These are phyloP conservation scores for Dalbergia oliveri DNA, from an alignment of 306 rosid species.

Conservation along the genomic window DNA sequence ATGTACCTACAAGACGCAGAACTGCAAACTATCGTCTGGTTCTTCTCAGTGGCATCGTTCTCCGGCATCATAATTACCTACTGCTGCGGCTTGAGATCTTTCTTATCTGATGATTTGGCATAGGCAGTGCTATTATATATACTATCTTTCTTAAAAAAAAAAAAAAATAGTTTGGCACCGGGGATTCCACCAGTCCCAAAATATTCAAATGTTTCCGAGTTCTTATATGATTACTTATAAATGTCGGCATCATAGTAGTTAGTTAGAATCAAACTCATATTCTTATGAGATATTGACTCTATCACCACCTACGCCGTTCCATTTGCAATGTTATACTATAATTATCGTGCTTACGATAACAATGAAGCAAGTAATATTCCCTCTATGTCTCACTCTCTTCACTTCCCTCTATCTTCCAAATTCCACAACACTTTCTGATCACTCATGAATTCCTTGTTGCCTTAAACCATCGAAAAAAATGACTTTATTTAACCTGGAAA, in stretches of 20 bases:
- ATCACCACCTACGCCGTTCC: too few relatives aligned
- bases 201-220: too few relatives aligned
- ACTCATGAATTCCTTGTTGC: background rate
- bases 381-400: constrained; percentile 34
- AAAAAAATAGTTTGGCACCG: too few relatives aligned
- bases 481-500: background rate
- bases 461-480: background rate
- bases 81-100: background rate
- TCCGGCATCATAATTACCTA: constrained; percentile 5
- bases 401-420: background rate
- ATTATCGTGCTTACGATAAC: constrained; percentile 24
- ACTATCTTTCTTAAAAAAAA: too few relatives aligned
- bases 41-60: constrained; percentile 9
- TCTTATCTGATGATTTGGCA: background rate
- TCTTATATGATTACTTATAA: too few relatives aligned
- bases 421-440: background rate
- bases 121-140: background rate
- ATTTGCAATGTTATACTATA: background rate
- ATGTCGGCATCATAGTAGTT: too few relatives aligned
- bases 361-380: constrained; percentile 9
- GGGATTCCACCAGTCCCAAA: too few relatives aligned
- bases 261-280: too few relatives aligned
- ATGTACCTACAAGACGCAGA: constrained; percentile 1
- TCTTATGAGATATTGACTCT: too few relatives aligned
- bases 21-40: constrained; percentile 18